These are phyloP conservation scores for Erodium trifolium DNA, from an alignment of 441 rosid species.

Conservation along the genomic window DNA sequence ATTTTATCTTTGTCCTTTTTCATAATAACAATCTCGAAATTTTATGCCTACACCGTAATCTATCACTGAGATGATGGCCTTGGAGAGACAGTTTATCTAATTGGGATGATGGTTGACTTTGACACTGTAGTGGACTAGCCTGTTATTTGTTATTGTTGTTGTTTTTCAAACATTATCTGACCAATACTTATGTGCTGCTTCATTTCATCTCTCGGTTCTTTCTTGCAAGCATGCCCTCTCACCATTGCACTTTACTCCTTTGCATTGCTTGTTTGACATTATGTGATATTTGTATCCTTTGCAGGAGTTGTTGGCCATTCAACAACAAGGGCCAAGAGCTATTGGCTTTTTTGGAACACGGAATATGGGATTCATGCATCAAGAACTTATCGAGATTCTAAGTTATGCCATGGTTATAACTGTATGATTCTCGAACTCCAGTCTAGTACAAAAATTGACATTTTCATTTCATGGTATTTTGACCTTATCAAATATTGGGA, in stretches of 20 bases:
- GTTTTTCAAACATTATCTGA: background rate
- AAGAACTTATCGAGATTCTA: constrained; percentile 86
- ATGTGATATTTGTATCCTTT: constrained; percentile 12
- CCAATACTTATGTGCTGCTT: background rate
- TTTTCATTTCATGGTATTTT: background rate
- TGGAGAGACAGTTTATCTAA: constrained; percentile 3
- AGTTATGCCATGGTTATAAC: constrained; percentile 96
- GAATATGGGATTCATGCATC: constrained; percentile 97
- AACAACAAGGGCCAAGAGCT: constrained; percentile 89
- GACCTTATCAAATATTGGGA: constrained; percentile 6
- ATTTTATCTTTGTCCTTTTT: background rate
- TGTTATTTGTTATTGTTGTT: background rate
- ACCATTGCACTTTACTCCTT: background rate
- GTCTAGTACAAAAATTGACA: constrained; percentile 4
- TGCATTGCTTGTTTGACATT: constrained; percentile 4
- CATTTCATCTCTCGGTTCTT: background rate
- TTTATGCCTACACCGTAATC: background rate
- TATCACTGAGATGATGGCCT: background rate
- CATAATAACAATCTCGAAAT: background rate
- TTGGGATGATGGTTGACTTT: background rate
- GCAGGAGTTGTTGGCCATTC: constrained; percentile 90
- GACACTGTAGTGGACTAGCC: background rate
- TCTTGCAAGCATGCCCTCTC: background rate
- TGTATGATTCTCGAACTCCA: constrained; percentile 37
- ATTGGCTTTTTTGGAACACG: constrained; percentile 91